Conservation (phyloP, 1,139 yeast genomes). For the Geotrichum phurueaensis region DNA sequence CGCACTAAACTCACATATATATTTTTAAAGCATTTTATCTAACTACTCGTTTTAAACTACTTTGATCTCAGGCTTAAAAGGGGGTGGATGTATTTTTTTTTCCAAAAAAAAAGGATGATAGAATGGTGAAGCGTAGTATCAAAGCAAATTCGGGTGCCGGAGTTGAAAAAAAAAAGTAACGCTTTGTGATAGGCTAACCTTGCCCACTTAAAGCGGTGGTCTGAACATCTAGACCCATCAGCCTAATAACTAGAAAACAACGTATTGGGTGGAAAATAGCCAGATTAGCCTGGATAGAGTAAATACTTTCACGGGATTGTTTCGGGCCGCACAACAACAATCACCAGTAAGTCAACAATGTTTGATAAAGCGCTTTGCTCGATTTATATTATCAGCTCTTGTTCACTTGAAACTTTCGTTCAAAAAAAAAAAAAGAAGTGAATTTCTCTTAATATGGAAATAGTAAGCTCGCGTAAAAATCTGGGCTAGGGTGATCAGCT, state of each 20-base stretch:
- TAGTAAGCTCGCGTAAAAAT: not conserved
- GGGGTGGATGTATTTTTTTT: not conserved
- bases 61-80: not conserved
- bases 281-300: not conserved
- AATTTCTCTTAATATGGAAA: not conserved
- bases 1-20: constrained; percentile 7
- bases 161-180: not conserved
- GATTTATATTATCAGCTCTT: too few species aligned
- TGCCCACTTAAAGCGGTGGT: not conserved
- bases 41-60: not conserved
- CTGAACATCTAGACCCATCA: not conserved
- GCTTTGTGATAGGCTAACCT: not conserved
- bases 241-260: not conserved
- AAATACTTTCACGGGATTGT: too few species aligned
- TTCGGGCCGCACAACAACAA: too few species aligned
- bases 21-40: constrained; percentile 7
- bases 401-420: not conserved
- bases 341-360: too few species aligned
- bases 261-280: not conserved
- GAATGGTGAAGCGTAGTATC: not conserved
- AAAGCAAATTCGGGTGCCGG: not conserved
- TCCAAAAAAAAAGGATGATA: not conserved
- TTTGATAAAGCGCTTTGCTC: too few species aligned
- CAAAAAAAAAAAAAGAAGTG: not conserved
- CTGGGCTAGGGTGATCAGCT: not conserved